Conservation (phyloP, 164 flowering plant genomes). For the Chloranthus sessilifolius region DNA sequence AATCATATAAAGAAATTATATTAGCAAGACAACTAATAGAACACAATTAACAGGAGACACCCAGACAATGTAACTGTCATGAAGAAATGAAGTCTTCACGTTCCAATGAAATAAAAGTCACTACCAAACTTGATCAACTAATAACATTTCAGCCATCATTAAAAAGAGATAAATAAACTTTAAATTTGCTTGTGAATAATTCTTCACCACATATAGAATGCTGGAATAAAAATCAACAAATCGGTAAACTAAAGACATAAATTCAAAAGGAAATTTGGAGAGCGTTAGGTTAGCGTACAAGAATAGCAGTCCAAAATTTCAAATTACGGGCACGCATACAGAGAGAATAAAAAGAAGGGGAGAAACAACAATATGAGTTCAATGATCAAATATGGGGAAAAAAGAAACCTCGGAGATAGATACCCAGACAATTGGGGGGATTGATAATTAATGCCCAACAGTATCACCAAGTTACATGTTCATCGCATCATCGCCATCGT, state of each 20-base stretch:
- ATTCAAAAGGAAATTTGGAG: too few relatives aligned
- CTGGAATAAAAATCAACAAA: too few relatives aligned
- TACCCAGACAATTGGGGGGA: too few relatives aligned
- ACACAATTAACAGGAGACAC: background rate
- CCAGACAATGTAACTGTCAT: slow-evolving; percentile 2
- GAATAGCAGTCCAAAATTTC: slow-evolving; percentile 11
- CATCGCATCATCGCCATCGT: background rate
- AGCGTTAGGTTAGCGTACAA: slow-evolving; percentile 8
- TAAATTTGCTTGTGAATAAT: too few relatives aligned
- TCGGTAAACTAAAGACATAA: too few relatives aligned
- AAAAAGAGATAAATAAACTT: too few relatives aligned
- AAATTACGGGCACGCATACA: slow-evolving; percentile 1
- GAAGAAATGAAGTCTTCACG: slow-evolving; percentile 10
- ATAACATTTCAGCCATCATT: too few relatives aligned
- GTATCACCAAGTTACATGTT: background rate
- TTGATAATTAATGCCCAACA: slow-evolving; percentile 2
- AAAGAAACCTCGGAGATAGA: slow-evolving; percentile 1
- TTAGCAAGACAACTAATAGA: too few relatives aligned
- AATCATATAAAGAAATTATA: too few relatives aligned
- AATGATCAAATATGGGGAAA: slow-evolving; percentile 1
- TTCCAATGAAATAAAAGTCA: background rate
- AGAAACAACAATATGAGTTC: slow-evolving; percentile 3
- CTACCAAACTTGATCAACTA: too few relatives aligned
- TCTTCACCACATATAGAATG: too few relatives aligned
- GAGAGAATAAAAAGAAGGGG: background rate